Evolutionary conservation across 2,329 filamentous ascomycete genomes (phyloP).

Genomic region (Ascochyta lentis): DNA sequence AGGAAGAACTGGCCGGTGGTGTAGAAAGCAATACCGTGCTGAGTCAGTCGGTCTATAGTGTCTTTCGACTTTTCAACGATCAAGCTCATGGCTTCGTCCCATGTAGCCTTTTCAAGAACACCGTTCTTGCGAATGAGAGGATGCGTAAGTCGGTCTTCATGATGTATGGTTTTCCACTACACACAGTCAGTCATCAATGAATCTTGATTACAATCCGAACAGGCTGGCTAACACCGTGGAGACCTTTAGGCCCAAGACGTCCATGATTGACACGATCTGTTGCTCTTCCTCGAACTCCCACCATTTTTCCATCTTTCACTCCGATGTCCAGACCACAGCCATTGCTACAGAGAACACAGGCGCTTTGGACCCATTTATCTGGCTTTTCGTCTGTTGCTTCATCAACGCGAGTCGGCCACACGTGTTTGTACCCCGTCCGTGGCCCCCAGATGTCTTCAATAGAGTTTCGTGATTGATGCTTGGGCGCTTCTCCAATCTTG

Average conservation of each 20-base stretch:
- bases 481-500: slow-evolving; percentile 8
- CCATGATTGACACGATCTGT: slow-evolving; percentile 8
- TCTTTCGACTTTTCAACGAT: slow-evolving; percentile 16
- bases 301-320: slow-evolving; percentile 5
- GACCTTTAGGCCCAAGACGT: slow-evolving; percentile 3
- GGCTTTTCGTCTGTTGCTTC: slow-evolving; percentile 8
- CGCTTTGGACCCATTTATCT: slow-evolving; percentile 9
- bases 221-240: slow-evolving; percentile 1
- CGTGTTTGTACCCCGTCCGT: slow-evolving; percentile 2
- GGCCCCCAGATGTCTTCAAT: slow-evolving; percentile 13
- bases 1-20: slow-evolving; percentile 15
- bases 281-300: slow-evolving; percentile 6
- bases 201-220: background rate
- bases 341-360: slow-evolving; percentile 11
- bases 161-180: slow-evolving; percentile 9
- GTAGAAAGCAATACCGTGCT: slow-evolving; percentile 13
- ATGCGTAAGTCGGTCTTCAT: slow-evolving; percentile 10
- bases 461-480: slow-evolving; percentile 7
- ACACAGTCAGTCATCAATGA: background rate
- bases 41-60: slow-evolving; percentile 9
- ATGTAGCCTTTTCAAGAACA: slow-evolving; percentile 12
- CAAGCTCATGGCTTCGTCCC: slow-evolving; percentile 18
- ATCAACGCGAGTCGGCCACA: slow-evolving; percentile 11
- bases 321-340: slow-evolving; percentile 6
- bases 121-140: slow-evolving; percentile 13